A percentile compares a stretch with the other conserved stretches of the same genome.
Conservation (phyloP, 345 rosid species). For the Dovyalis caffra region DNA sequence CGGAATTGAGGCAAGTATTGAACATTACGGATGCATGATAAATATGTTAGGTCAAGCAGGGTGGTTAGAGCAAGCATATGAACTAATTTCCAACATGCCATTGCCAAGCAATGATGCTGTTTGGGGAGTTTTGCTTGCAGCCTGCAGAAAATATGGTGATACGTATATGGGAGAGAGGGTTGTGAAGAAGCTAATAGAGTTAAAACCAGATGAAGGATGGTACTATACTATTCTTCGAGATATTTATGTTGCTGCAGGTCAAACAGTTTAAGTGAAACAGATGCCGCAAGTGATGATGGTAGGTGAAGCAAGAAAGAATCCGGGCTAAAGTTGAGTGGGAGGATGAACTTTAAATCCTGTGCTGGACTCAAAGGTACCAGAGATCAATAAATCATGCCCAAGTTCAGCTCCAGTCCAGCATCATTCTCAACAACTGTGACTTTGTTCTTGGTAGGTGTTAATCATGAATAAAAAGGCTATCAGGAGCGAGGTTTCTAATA, state of each 20-base stretch:
- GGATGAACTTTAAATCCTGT: neutral
- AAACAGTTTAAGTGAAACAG: constrained; percentile 10
- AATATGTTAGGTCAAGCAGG: constrained; percentile 24
- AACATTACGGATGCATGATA: constrained; percentile 20
- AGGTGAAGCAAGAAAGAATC: constrained; percentile 9
- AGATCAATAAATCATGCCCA: neutral
- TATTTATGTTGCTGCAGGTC: constrained; percentile 13
- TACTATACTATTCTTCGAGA: constrained; percentile 14
- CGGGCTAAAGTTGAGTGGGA: constrained; percentile 5
- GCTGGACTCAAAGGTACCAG: neutral
- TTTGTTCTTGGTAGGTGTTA: neutral
- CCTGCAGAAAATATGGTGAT: constrained; percentile 19
- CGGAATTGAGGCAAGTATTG: constrained; percentile 18
- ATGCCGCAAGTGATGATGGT: constrained; percentile 3
- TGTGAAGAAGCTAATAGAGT: constrained; percentile 14
- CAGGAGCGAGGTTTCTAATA: neutral
- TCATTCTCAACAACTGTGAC: neutral
- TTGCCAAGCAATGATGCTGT: constrained; percentile 14
- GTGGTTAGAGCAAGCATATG: constrained; percentile 16
- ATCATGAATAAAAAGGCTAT: neutral
- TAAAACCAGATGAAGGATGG: constrained; percentile 22
- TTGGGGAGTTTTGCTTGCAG: constrained; percentile 21
- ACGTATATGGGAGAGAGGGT: constrained; percentile 18
- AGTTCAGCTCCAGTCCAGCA: neutral
- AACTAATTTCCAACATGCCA: constrained; percentile 10